Conservation (phyloP, 2,329 filamentous ascomycete genomes). For the Aspergillus ustus region DNA sequence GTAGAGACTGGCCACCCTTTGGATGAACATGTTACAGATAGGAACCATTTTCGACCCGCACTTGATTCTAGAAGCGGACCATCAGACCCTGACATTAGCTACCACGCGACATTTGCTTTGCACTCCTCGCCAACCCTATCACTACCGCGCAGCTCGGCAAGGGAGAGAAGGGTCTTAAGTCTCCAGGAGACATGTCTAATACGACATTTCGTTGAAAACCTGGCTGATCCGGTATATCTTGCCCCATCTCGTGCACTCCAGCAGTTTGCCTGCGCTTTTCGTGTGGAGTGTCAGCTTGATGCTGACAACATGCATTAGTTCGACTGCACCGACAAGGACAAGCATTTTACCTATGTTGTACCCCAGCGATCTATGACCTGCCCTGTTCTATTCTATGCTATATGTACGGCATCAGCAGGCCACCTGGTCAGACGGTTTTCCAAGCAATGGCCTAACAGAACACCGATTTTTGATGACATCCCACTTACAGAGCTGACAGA, state of each 20-base stretch:
- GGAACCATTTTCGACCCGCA: not conserved
- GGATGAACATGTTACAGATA: not conserved
- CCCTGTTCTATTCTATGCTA: constrained; percentile 10
- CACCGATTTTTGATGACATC: not conserved
- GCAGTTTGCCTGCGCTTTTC: fast-evolving
- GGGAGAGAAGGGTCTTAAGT: not conserved
- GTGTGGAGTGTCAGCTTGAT: too few species aligned
- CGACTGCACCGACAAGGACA: constrained; percentile 13
- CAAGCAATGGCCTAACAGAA: not conserved
- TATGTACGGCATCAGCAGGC: constrained; percentile 13
- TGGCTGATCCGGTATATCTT: constrained; percentile 2
- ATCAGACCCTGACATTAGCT: not conserved
- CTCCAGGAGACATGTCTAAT: constrained; percentile 14
- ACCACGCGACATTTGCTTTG: not conserved
- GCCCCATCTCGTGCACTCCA: not conserved
- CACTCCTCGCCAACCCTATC: not conserved
- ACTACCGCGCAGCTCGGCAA: not conserved
- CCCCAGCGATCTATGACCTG: constrained; percentile 14
- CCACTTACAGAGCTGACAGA: not conserved
- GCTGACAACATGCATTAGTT: constrained; percentile 3
- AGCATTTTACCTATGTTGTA: constrained; percentile 13
- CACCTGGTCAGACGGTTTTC: constrained; percentile 6
- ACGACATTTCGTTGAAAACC: constrained; percentile 11
- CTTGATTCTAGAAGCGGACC: not conserved
- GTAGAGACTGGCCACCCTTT: not conserved